Conservation (phyloP, 2,329 filamentous ascomycete species). For the Phoma sp. region DNA sequence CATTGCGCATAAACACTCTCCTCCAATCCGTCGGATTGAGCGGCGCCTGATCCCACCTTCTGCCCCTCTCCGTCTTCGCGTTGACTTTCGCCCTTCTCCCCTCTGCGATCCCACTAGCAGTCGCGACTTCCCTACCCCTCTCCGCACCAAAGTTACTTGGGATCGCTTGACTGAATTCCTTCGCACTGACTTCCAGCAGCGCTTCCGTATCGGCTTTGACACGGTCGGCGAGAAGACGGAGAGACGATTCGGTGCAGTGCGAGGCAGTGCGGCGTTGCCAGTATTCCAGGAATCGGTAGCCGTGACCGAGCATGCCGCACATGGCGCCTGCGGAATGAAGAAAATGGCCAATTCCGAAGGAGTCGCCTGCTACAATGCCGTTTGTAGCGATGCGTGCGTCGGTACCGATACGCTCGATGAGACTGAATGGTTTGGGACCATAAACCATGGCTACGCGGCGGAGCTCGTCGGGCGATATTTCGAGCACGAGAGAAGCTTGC, state of each 20-base stretch:
- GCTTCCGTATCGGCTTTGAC: slow-evolving; percentile 24
- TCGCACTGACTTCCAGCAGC: slow-evolving; percentile 24
- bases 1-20: slow-evolving; percentile 23
- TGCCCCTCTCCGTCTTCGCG: slow-evolving; percentile 3
- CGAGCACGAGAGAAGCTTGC: slow-evolving; percentile 23
- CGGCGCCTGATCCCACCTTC: slow-evolving; percentile 17
- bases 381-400: slow-evolving; percentile 23
- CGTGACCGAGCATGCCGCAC: slow-evolving; percentile 27
- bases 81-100: slow-evolving; percentile 15
- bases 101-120: slow-evolving; percentile 22
- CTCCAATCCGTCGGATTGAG: slow-evolving; percentile 26
- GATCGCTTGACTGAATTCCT: slow-evolving; percentile 26
- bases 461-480: slow-evolving; percentile 20
- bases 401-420: slow-evolving; percentile 22
- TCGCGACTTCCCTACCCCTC: slow-evolving; percentile 17
- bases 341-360: slow-evolving; percentile 27
- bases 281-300: slow-evolving; percentile 22
- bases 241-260: slow-evolving; percentile 18
- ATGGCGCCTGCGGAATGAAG: slow-evolving; percentile 23
- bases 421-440: slow-evolving; percentile 26
- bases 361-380: slow-evolving; percentile 23
- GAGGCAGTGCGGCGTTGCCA: slow-evolving; percentile 19
- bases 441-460: slow-evolving; percentile 23
- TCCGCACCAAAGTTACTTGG: slow-evolving; percentile 26
- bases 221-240: slow-evolving; percentile 21